Base-by-base conservation (phyloP, 805 yeast genomes). In the Teunomyces lycoperdinae region DNA sequence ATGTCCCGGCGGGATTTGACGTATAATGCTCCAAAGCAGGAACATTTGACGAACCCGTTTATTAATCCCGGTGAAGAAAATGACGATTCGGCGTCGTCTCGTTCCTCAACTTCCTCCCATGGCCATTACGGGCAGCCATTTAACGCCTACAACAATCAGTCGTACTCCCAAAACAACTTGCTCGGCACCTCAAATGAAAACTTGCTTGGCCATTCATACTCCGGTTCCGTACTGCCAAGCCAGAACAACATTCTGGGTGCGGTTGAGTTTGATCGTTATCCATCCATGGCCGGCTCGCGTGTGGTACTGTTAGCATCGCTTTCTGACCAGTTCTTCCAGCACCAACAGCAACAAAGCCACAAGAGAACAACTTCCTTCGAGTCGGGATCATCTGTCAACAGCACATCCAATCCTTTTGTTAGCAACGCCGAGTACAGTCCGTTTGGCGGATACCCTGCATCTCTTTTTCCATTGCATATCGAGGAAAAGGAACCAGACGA, bases 401-500 rank as follows among this genome's bases (percentile, higher is more conserved):
- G 77, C 3, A 57, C 67, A 3, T 57, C 74, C 14, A 64, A 71
- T 54, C 72, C 73, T 5, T 66, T 70, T 42, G 55, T 62, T 13
- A 83, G 77, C 58, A 78, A 83, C 17, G 58, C 67, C 17, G 94
- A 86, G 59, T 83, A 84, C 55, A 81, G 87, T 42, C 99, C 98
- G 2, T 92, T 92, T 70, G 99, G 98, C 44, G 98, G 98, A 11
- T 92, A 88, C 66, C 98, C 99, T 0, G 95, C 96, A 7, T 77
- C 90, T 13, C 83, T 89, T 4, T 92, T 92, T 71, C 99, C 99
- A 1, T 72, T 92, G 48, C 85, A 80, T 57, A 83, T 94, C 53
- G 97, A 92, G 50, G 98, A 92, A 57, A 89, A 89, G 67, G 99
- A 92, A 67, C 85, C 87, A 8, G 99, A 92, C 70, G 99, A 92